Conservation (phyloP, 2,329 filamentous ascomycete genomes). For the Lasiodiplodia theobromae region DNA sequence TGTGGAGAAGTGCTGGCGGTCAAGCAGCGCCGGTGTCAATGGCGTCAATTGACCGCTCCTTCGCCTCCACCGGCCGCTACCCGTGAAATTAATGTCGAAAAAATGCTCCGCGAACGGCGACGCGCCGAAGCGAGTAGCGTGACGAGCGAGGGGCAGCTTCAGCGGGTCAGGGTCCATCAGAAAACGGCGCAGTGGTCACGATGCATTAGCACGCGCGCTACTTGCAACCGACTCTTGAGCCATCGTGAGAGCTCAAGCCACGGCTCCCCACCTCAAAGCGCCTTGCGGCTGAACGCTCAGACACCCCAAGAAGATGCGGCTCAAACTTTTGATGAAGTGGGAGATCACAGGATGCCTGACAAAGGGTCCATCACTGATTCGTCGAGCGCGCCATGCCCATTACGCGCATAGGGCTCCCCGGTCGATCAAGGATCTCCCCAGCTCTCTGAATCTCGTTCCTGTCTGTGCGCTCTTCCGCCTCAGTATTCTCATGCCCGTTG, state of each 20-base stretch:
- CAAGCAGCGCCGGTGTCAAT: slow-evolving; percentile 4
- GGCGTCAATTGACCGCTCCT: slow-evolving; percentile 21
- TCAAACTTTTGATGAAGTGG: slow-evolving; percentile 10
- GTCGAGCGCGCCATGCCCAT: slow-evolving; percentile 17
- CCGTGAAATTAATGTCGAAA: slow-evolving; percentile 22
- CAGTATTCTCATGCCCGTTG: slow-evolving; percentile 9
- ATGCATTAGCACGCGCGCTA: slow-evolving; percentile 14
- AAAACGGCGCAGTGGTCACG: slow-evolving; percentile 2
- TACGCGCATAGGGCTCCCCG: slow-evolving; percentile 23
- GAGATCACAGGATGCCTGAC: slow-evolving; percentile 10
- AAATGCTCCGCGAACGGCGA: not conserved
- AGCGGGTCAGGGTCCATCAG: slow-evolving; percentile 21
- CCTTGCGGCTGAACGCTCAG: slow-evolving; percentile 17
- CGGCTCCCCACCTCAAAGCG: not conserved
- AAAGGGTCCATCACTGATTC: slow-evolving; percentile 9
- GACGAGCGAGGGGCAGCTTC: slow-evolving; percentile 15
- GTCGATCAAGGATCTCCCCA: slow-evolving; percentile 26
- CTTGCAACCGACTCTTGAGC: not conserved
- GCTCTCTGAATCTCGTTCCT: slow-evolving; percentile 17
- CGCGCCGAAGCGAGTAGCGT: slow-evolving; percentile 14
- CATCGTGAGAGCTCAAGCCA: slow-evolving; percentile 14
- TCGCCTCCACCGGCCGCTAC: slow-evolving; percentile 1
- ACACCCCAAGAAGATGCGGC: not conserved
- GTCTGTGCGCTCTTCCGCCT: slow-evolving; percentile 17
- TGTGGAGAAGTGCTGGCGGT: not conserved